Evolutionary conservation across 495 filamentous ascomycete genomes (phyloP), one percentile per base, ranked within the genome.

Genomic region (Hypoxylon lienhwacheense): DNA sequence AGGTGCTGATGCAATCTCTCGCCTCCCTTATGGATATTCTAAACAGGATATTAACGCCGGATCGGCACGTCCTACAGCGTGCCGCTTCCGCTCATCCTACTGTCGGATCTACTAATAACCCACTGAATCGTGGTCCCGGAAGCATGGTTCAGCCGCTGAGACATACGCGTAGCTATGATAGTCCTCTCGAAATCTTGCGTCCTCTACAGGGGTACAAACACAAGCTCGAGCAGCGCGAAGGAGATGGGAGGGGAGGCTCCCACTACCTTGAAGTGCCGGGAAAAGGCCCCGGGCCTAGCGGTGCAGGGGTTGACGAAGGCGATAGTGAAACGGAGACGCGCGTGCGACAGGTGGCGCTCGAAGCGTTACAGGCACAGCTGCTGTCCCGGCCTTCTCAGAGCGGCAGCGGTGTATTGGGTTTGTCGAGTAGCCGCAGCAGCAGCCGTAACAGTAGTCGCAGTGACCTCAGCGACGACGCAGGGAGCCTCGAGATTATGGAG

Each of bases 1-100:
- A 70, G 34, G 35, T 60, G 5, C 64, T 67, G 61, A 36, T 67
- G 49, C 49, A 58, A 8, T 51, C 65, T 8, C 16, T 77, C 22
- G 53, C 63, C 10, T 61, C 68, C 1, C 42, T 74, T 4, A 53
- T 72, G 36, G 62, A 71, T 15, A 62, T 60, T 1, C 55, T 77
- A 12, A 61, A 69, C 34, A 35, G 15, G 5, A 3, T 66, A 36
- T 28, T 67, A n/a, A n/a, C n/a, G 43, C 48, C 53, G 7, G 48
- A 61, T 17, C 60, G 59, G 15, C 53, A 56, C 0, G n/a, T 19
- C 2, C 2, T 56, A 17, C 52, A 47, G 14, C 52, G 52, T n/a
- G 43, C 26, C 19, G 34, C 11, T 21, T 36, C 57, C 3, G 39
- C 31, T 28, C 16, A 44, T 7, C 25, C 17, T 20, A 11, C 20